phyloP scores from a whole-genome alignment of 805 yeast genomes.

The Scheffersomyces spartinae region DNA sequence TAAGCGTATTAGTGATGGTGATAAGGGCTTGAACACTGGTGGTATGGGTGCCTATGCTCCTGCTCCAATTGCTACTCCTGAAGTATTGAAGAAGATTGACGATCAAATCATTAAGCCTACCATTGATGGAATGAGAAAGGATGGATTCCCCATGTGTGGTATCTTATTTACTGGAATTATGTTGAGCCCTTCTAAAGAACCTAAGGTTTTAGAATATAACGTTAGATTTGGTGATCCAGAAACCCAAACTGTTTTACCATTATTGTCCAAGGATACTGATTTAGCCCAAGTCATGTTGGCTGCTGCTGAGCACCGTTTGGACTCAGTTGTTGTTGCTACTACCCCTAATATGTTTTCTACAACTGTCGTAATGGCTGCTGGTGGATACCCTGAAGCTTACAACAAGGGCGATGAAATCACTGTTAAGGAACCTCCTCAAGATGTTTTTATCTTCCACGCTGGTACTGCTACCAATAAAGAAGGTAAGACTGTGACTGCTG shows the following conservation, averaged over 20 bases:
- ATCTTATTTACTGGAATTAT: constrained; percentile 91
- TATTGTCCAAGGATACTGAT: constrained; percentile 76
- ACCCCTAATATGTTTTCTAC: constrained; percentile 56
- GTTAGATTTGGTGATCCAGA: constrained; percentile 99
- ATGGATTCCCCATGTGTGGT: constrained; percentile 93
- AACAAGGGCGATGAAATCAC: constrained; percentile 78
- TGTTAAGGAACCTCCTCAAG: constrained; percentile 34
- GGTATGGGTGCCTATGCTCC: constrained; percentile 99
- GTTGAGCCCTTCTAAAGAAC: constrained; percentile 69
- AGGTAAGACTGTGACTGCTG: constrained; percentile 67
- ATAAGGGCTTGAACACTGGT: constrained; percentile 91
- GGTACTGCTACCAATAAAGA: constrained; percentile 58
- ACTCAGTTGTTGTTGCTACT: constrained; percentile 55
- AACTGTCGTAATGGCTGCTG: constrained; percentile 94
- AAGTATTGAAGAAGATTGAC: constrained; percentile 59
- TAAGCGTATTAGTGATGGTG: constrained; percentile 89
- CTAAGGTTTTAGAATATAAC: constrained; percentile 92
- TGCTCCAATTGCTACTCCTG: constrained; percentile 86
- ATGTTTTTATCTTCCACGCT: constrained; percentile 85
- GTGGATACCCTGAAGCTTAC: constrained; percentile 90
- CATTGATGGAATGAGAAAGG: constrained; percentile 91
- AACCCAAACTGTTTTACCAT: constrained; percentile 91
- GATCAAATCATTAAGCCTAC: constrained; percentile 77
- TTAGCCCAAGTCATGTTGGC: constrained; percentile 88
- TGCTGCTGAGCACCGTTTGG: constrained; percentile 88